phyloP scores from a whole-genome alignment of 768 basidiomycete species.

The Boletus fagicola region DNA sequence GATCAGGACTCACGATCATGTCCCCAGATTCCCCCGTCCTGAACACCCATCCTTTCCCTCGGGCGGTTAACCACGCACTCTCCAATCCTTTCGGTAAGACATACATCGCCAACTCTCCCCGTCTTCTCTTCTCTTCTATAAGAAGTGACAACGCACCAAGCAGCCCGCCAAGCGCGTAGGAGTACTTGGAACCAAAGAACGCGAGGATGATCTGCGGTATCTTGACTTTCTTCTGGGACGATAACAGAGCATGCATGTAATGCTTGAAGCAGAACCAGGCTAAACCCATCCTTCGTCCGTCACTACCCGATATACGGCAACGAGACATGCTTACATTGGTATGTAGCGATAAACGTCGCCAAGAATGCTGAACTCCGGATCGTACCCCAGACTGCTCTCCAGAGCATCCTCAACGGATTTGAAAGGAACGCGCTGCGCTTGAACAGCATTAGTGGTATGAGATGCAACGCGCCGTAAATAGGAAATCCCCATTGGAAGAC shows the following conservation, averaged over 20 bases:
- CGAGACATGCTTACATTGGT: constrained; percentile 58
- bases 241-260: constrained; percentile 51
- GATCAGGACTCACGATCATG: constrained; percentile 46
- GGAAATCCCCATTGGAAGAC: constrained; percentile 85
- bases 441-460: constrained; percentile 84
- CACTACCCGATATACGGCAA: not conserved
- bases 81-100: constrained; percentile 87
- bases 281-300: constrained; percentile 22
- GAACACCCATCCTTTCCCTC: constrained; percentile 74
- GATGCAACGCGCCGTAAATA: constrained; percentile 85
- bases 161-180: constrained; percentile 75
- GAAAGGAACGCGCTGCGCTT: constrained; percentile 64
- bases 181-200: constrained; percentile 61
- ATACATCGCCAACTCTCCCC: constrained; percentile 91
- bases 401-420: constrained; percentile 64
- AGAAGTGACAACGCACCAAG: constrained; percentile 75
- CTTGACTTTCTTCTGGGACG: constrained; percentile 33
- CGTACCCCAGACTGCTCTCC: constrained; percentile 68
- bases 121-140: constrained; percentile 83
- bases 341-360: constrained; percentile 76
- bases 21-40: constrained; percentile 70
- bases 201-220: constrained; percentile 51
- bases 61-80: constrained; percentile 80
- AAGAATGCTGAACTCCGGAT: constrained; percentile 84
- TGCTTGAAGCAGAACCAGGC: constrained; percentile 69